Evolutionary conservation across 2,329 filamentous ascomycete species (phyloP), one percentile per base, ranked within the genome.

Genomic region (Fusarium acutatum): DNA sequence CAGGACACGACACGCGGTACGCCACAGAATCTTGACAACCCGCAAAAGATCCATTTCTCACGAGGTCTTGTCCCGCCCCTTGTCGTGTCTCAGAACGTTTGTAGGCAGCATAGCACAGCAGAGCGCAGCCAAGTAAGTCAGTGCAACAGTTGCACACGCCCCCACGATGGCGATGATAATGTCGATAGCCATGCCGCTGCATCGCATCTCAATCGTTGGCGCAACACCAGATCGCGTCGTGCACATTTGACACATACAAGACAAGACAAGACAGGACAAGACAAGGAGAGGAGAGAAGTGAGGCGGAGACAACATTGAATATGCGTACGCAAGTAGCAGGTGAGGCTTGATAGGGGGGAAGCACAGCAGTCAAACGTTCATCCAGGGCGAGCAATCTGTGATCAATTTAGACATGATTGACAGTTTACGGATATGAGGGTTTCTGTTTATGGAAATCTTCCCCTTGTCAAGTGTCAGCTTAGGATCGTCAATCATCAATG

Each of bases 201-300:
- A 74, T 73, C 65, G 60, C 57, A 64, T 71, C 65, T 60, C 60
- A 64, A 73, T 75, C 67, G 67, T 40, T 67, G 53, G 64, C 57
- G 62, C 41, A 43, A 67, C 73, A 57, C 62, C 57, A 72, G 74
- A 76, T 75, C 67, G 49, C 34, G 62, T 30, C 22, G 58, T 58
- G 30, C 35, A 37, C 15, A 37, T 28, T 43, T 43, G 32, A 24
- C 24, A 40, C 26, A 30, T 26, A 54, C 24, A 30, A 41, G 54
- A n/a, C 40, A 35, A 50, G 56, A 40, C 37, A 30, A n/a, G 15
- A 15, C 26, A 26, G 26, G 26, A 26, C n/a, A 24, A 17, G 38
- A 26, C 18, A 30, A 20, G 24, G 24, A 50, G 46, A 44, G 4
- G 37, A 17, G 30, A 52, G 26, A 26, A 60, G 53, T 72, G 69